Conservation (phyloP, 2,329 filamentous ascomycete genomes). For the Sporothrix phasma region DNA sequence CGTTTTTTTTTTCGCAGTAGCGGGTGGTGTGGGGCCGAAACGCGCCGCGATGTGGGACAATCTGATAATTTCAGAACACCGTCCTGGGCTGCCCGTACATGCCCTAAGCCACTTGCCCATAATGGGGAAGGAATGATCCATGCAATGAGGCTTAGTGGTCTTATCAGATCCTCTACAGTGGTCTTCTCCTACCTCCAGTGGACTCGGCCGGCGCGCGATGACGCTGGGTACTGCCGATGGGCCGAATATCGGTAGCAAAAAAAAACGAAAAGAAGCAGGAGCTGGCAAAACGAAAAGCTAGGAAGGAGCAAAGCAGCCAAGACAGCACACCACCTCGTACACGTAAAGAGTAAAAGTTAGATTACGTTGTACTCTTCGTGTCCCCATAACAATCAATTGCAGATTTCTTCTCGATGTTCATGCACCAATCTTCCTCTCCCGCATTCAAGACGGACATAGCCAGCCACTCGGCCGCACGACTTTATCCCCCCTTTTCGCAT, state of each 20-base stretch:
- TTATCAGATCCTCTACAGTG: slow-evolving; percentile 2
- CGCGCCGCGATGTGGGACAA: neutral
- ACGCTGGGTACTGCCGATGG: neutral
- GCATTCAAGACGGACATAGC: neutral
- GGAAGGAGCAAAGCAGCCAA: neutral
- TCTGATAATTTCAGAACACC: slow-evolving; percentile 1
- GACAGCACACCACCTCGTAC: neutral
- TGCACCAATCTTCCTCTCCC: too few species aligned
- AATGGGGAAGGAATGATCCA: neutral
- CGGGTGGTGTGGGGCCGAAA: neutral
- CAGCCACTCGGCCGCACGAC: neutral
- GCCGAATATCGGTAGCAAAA: neutral
- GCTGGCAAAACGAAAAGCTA: neutral
- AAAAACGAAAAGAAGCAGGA: neutral
- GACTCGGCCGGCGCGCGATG: neutral
- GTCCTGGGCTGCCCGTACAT: neutral
- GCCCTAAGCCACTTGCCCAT: neutral
- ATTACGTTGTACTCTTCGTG: neutral
- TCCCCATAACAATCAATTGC: neutral
- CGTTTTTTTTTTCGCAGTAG: neutral
- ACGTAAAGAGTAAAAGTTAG: too few species aligned
- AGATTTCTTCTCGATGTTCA: neutral
- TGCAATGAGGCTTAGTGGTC: slow-evolving; percentile 2
- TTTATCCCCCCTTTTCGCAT: neutral
- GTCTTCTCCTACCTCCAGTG: too few species aligned